Conservation (phyloP, 2,329 filamentous ascomycete species). For the Hypomyces perniciosus region DNA sequence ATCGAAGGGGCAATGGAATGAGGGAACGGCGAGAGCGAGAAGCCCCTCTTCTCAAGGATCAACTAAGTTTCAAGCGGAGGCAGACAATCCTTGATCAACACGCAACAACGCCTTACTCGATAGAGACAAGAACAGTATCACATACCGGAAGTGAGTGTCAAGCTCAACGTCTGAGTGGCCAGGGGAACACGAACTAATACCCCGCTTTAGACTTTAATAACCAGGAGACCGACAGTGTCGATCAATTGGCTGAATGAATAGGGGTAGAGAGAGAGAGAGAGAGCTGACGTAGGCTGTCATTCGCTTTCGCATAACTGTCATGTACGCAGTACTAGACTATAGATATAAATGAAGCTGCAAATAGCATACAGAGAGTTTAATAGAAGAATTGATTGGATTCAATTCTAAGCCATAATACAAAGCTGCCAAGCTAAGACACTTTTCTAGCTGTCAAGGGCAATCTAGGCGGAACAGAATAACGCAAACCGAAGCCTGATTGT, state of each 20-base stretch:
- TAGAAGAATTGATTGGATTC: too few relatives aligned
- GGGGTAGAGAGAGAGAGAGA: not conserved
- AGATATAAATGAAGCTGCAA: too few relatives aligned
- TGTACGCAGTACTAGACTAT: too few relatives aligned
- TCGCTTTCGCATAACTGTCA: too few relatives aligned
- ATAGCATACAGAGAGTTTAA: too few relatives aligned
- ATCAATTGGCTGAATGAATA: constrained; percentile 2
- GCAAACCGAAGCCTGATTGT: too few relatives aligned
- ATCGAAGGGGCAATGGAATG: not conserved
- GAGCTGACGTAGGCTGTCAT: too few relatives aligned
- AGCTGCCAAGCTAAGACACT: too few relatives aligned
- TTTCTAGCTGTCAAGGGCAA: too few relatives aligned
- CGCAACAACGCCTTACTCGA: constrained; percentile 1
- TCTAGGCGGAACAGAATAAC: too few relatives aligned
- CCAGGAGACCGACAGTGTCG: constrained; percentile 4
- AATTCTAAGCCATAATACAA: too few relatives aligned
- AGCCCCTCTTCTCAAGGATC: not conserved
- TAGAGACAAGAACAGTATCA: not conserved
- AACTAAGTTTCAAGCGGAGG: not conserved
- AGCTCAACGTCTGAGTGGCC: constrained; percentile 7
- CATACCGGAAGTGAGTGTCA: not conserved
- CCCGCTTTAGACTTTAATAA: constrained; percentile 8
- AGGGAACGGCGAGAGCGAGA: not conserved
- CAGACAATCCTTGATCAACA: not conserved
- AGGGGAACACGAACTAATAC: constrained; percentile 5